Evolutionary conservation across 106 monocot genomes (phyloP).

Genomic region (Allium sativum): DNA sequence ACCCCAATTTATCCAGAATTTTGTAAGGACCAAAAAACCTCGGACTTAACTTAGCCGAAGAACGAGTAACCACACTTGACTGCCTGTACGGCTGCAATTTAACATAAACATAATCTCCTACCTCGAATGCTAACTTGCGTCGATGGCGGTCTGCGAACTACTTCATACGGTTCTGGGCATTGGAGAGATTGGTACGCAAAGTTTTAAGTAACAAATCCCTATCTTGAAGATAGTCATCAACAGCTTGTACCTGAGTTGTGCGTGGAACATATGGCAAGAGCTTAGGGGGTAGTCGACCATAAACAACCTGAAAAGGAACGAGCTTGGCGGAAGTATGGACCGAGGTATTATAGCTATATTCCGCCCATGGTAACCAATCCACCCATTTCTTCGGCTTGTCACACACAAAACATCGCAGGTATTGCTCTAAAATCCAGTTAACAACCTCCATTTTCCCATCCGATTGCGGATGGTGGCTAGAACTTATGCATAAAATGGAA

Average conservation of each 20-base stretch:
- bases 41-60: too few species aligned
- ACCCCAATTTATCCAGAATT: too few species aligned
- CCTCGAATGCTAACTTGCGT: neutral
- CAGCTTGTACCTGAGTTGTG: neutral
- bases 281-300: neutral
- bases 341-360: neutral
- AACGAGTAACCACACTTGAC: neutral
- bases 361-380: neutral
- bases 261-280: neutral
- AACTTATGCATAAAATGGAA: too few species aligned
- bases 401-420: neutral
- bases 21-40: too few species aligned
- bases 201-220: neutral
- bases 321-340: neutral
- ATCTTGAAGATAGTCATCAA: neutral
- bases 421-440: neutral
- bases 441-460: too few species aligned
- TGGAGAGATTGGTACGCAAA: neutral
- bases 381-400: neutral
- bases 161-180: neutral
- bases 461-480: too few species aligned
- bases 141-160: neutral
- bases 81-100: neutral
- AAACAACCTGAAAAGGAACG: neutral
- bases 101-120: neutral